These are phyloP conservation scores for Cryptosporidium parvum DNA, from an alignment of 169 alveolate species.

Conservation along the genomic window DNA sequence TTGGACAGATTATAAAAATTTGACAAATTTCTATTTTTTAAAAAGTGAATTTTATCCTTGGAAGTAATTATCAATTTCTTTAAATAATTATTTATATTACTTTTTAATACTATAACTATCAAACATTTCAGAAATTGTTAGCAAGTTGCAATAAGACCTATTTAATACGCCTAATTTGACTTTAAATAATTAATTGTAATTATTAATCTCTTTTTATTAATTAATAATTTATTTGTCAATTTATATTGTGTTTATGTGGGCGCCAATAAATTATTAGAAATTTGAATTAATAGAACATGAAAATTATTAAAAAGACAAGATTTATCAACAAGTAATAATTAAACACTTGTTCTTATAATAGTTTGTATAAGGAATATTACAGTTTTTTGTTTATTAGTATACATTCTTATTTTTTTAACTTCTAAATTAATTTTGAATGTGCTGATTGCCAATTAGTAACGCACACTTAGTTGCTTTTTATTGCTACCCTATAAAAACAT, in stretches of 20 bases:
- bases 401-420: too few relatives aligned
- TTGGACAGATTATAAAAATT: neutral
- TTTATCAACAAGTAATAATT: neutral
- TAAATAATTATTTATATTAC: neutral
- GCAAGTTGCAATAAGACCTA: slow-evolving; percentile 10
- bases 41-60: neutral
- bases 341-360: neutral
- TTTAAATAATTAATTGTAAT: neutral
- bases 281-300: neutral
- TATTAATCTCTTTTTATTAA: neutral
- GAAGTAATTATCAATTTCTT: neutral
- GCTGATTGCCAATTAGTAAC: too few relatives aligned
- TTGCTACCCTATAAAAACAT: too few relatives aligned
- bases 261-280: neutral
- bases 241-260: neutral
- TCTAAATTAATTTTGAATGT: too few relatives aligned
- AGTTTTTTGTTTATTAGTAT: too few relatives aligned
- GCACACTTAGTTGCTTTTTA: neutral
- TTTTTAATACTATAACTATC: neutral
- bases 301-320: neutral
- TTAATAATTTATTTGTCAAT: neutral
- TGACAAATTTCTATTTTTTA: neutral
- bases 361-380: too few relatives aligned
- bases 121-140: neutral
- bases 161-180: neutral